phyloP scores from a whole-genome alignment of 805 yeast species.

The Candida anglica region DNA sequence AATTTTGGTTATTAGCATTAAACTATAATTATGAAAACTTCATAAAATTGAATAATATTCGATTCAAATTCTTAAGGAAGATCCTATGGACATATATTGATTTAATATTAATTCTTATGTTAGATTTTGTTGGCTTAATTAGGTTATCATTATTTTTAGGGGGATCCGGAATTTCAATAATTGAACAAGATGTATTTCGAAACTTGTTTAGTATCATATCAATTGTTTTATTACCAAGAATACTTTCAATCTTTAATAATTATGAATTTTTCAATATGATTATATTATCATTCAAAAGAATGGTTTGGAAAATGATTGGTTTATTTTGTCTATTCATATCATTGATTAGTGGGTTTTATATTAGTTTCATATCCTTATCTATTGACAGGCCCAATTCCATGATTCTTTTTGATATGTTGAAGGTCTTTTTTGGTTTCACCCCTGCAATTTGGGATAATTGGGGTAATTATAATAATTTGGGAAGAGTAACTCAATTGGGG shows the following conservation, averaged over 20 bases:
- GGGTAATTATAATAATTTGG: conserved; percentile 44
- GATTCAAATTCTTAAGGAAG: conserved; percentile 41
- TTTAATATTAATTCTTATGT: conserved; percentile 33
- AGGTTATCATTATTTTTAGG: no score
- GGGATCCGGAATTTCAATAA: background rate
- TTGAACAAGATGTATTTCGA: conserved; percentile 13
- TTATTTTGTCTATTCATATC: conserved; percentile 46
- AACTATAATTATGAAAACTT: conserved; percentile 47
- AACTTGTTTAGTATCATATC: conserved; percentile 41
- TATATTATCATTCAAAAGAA: conserved; percentile 45
- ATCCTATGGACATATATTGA: conserved; percentile 55
- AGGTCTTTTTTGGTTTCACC: conserved; percentile 54
- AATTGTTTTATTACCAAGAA: conserved; percentile 46
- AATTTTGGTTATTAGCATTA: conserved; percentile 43
- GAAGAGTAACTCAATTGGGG: conserved; percentile 44
- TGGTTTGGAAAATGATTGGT: conserved; percentile 48
- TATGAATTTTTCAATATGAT: conserved; percentile 50
- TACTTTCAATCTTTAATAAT: conserved; percentile 47
- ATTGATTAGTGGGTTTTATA: conserved; percentile 51
- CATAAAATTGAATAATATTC: conserved; percentile 40
- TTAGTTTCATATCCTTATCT: conserved; percentile 48
- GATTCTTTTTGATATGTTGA: conserved; percentile 49
- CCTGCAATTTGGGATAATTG: conserved; percentile 60
- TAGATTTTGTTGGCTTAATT: conserved; percentile 21
- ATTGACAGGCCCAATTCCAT: conserved; percentile 35